These are phyloP conservation scores for Pythium scleroteichum DNA, from an alignment of 352 stramenopile genomes.

Conservation along the genomic window DNA sequence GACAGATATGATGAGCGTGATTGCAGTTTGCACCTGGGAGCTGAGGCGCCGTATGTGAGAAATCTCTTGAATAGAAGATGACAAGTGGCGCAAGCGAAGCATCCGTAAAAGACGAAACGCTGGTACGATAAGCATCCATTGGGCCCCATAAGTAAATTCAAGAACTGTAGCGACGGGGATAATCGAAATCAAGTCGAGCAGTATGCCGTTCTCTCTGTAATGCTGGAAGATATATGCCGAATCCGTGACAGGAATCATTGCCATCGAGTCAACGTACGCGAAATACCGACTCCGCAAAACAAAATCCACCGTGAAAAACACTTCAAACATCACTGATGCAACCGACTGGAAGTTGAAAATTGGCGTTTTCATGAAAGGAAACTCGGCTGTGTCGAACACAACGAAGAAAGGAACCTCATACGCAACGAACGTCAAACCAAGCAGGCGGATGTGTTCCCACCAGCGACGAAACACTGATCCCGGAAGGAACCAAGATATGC, in stretches of 20 bases:
- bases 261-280: constrained; percentile 65
- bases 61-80: constrained; percentile 55
- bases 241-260: constrained; percentile 65
- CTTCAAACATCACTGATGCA: constrained; percentile 49
- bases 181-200: constrained; percentile 56
- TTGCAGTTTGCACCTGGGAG: constrained; percentile 57
- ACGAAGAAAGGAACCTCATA: constrained; percentile 72
- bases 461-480: constrained; percentile 57
- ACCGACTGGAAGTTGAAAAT: constrained; percentile 53
- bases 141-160: constrained; percentile 39
- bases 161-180: constrained; percentile 54
- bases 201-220: constrained; percentile 57
- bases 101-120: constrained; percentile 51
- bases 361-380: constrained; percentile 42
- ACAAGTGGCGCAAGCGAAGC: constrained; percentile 52
- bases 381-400: constrained; percentile 62
- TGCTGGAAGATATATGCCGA: constrained; percentile 63
- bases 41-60: constrained; percentile 49
- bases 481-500: constrained; percentile 40
- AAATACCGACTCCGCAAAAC: constrained; percentile 54
- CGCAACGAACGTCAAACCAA: constrained; percentile 53
- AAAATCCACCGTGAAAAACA: constrained; percentile 61
- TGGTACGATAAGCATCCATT: constrained; percentile 34
- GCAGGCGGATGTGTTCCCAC: constrained; percentile 55
- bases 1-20: constrained; percentile 66